Base-by-base conservation (phyloP, 2,329 filamentous ascomycete species). In the Fusarium avenaceum region DNA sequence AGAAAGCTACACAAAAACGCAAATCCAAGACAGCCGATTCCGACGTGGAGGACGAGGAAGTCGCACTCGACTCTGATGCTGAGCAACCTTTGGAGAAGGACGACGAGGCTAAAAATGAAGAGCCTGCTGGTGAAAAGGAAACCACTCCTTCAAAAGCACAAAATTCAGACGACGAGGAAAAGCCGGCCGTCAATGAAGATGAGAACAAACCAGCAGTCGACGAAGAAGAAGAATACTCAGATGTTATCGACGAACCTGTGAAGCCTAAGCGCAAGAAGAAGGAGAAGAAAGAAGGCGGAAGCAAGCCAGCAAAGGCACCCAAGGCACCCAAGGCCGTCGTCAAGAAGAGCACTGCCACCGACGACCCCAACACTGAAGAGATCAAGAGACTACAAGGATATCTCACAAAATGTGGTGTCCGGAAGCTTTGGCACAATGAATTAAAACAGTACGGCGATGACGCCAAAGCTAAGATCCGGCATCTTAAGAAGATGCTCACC, bases 391-490 rank as follows among this genome's bases (percentile, higher is more conserved):
- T 98, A 5, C 95, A 98, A 80, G 87, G 89, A 10, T 93, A 95
- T 79, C 86, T 99, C 8, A 81, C 90, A 45, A 97, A 97, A 79
- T 99, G 95, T 74, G 95, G 95, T 30, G 88, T 97, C 56, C 91
- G 93, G 53, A 98, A 97, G 77, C 87, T 97, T 64, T 99, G 96
- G 95, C 87, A 87, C 49, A 89, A 91, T 67, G 93, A 97, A 79
- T 85, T 99, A 28, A 92, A 92, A 77, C 83, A 89, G 55, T 94
- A 87, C 73, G 86, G 85, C 2, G 87, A 90, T 56, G 92, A 94
- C 24, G 76, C 86, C 6, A 91, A 89, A 63, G 92, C 88, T 49
- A 97, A 97, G 83, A 92, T 97, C 65, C 85, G 85, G 52, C 93
- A 97, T 76, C 84, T 99, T 9, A 92, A 89, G 76, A 81, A 81